Conservation (phyloP, 306 rosid genomes). For the Senna tora region DNA sequence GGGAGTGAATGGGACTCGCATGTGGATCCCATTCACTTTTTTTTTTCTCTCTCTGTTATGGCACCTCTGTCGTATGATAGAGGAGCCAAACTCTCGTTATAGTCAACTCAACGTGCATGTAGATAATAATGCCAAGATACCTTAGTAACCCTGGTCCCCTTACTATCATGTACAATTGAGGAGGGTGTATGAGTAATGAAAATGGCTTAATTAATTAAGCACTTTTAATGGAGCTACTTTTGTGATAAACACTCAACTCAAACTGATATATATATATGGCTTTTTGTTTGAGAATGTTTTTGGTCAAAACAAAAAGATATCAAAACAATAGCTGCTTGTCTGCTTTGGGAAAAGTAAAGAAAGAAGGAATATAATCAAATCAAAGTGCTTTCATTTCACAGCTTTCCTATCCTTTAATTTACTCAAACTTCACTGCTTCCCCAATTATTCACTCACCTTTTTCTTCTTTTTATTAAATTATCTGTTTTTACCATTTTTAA, state of each 20-base stretch:
- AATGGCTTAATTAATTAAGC: constrained; percentile 20
- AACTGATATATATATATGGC: constrained; percentile 31
- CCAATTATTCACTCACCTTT: constrained; percentile 32
- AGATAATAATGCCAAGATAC: no score
- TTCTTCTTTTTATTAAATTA: constrained; percentile 37
- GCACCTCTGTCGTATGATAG: no score
- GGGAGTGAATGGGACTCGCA: no score
- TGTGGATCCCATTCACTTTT: no score
- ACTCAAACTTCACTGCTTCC: background rate
- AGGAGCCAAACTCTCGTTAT: no score
- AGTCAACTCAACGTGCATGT: no score
- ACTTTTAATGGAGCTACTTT: constrained; percentile 42
- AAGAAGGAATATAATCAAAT: background rate
- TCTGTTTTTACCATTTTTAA: background rate
- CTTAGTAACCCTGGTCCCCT: no score
- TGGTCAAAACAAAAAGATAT: constrained; percentile 33
- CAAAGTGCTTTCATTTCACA: constrained; percentile 52
- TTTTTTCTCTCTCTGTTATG: no score
- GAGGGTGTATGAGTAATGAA: constrained; percentile 32
- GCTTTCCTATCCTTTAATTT: no score
- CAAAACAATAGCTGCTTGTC: constrained; percentile 32
- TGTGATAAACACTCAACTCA: constrained; percentile 39
- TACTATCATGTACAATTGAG: constrained; percentile 3
- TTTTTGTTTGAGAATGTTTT: constrained; percentile 39
- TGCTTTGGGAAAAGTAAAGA: constrained; percentile 49